A percentile compares a stretch with the other conserved stretches of the same genome.
Conservation (phyloP, 208 protist genomes). For the Acanthamoeba quina region DNA sequence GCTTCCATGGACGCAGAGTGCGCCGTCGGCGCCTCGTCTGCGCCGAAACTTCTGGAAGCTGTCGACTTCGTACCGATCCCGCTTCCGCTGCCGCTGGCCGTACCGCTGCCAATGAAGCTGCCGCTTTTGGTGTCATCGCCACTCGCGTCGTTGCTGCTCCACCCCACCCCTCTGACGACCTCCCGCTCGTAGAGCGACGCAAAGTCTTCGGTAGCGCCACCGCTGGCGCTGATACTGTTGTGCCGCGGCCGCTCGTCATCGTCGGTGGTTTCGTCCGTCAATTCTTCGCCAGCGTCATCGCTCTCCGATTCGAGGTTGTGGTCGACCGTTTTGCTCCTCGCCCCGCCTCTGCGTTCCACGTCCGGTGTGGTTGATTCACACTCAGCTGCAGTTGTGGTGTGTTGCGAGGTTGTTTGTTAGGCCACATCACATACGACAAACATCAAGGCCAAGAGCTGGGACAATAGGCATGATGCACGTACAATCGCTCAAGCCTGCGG, state of each 20-base stretch:
- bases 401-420: background rate
- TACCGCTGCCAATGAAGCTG: background rate
- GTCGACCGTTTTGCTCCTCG: background rate
- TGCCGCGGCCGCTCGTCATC: slow-evolving; percentile 10
- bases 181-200: slow-evolving; percentile 25
- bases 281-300: slow-evolving; percentile 11
- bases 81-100: background rate
- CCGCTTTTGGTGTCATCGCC: background rate
- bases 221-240: background rate
- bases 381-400: background rate
- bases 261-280: slow-evolving; percentile 46
- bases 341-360: background rate
- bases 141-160: background rate
- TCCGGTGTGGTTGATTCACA: background rate
- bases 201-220: background rate
- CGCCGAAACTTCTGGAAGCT: background rate
- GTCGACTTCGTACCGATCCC: background rate
- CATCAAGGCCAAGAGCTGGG: background rate
- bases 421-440: background rate
- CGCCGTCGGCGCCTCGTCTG: background rate
- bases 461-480: background rate
- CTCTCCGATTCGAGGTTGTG: slow-evolving; percentile 12
- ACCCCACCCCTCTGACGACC: background rate
- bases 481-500: background rate
- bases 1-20: background rate